These are phyloP conservation scores for Aristolochia californica DNA, from an alignment of 164 flowering plant genomes.

Conservation along the genomic window DNA sequence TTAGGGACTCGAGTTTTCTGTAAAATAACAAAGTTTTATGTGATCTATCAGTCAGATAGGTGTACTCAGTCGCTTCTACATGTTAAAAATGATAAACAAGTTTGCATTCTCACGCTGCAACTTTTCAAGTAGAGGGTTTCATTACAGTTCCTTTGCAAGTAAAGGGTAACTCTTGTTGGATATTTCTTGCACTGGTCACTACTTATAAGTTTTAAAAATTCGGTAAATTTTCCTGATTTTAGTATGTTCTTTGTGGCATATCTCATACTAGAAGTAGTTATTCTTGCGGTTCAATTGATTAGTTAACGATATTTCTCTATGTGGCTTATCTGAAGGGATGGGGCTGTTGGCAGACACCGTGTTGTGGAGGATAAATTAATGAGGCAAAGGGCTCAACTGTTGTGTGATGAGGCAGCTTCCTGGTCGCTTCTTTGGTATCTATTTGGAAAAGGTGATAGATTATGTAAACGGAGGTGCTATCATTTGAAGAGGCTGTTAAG, in stretches of 20 bases:
- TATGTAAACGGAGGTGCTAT: too few relatives aligned
- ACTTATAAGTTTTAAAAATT: not conserved
- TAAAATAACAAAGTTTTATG: too few relatives aligned
- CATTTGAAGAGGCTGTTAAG: not conserved
- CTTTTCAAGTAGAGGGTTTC: too few relatives aligned
- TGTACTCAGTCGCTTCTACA: too few relatives aligned
- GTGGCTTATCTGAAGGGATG: conserved; percentile 37
- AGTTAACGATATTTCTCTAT: too few relatives aligned
- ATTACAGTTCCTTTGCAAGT: not conserved
- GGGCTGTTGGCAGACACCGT: conserved; percentile 50
- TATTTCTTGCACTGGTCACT: not conserved
- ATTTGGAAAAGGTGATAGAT: conserved; percentile 73
- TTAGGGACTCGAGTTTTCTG: too few relatives aligned
- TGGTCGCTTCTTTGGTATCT: conserved; percentile 98
- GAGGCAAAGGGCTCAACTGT: conserved; percentile 72
- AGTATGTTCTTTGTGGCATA: not conserved
- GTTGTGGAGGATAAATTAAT: conserved; percentile 78
- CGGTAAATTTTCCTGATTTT: not conserved
- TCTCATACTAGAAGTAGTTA: not conserved
- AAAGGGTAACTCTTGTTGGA: not conserved
- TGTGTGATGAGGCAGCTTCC: conserved; percentile 96
- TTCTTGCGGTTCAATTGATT: too few relatives aligned
- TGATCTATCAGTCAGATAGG: too few relatives aligned
- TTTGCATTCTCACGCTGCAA: too few relatives aligned
- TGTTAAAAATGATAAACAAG: too few relatives aligned